Evolutionary conservation across 306 rosid genomes (phyloP).

Genomic region (Dalbergia cochinchinensis): DNA sequence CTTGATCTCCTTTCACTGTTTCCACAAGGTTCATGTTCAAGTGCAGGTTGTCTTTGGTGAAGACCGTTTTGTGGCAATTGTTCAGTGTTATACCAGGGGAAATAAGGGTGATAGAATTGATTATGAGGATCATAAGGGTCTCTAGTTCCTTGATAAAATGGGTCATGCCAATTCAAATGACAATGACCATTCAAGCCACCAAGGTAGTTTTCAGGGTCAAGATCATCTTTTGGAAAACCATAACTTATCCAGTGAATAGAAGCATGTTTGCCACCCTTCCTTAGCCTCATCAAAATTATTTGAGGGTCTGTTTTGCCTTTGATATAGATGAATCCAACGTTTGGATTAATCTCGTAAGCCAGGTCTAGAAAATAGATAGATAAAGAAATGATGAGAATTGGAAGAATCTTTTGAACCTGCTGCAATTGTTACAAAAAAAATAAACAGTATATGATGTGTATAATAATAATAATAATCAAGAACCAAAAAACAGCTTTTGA

Average conservation of each 20-base stretch:
- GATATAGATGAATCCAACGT: neutral
- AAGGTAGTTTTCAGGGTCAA: neutral
- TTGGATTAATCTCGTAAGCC: conserved; percentile 5
- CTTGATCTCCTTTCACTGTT: neutral
- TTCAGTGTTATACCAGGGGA: neutral
- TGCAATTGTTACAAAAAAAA: neutral
- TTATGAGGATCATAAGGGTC: neutral
- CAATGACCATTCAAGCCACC: too few relatives aligned
- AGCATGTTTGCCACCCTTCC: conserved; percentile 37
- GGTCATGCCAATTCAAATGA: conserved; percentile 5
- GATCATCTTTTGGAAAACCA: conserved; percentile 12
- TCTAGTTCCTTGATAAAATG: neutral
- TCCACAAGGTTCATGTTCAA: neutral
- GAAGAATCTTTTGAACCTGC: neutral
- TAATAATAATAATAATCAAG: neutral
- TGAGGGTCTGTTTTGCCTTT: conserved; percentile 40
- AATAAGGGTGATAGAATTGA: neutral
- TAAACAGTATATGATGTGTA: neutral
- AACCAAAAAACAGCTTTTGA: neutral
- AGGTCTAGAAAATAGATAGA: neutral
- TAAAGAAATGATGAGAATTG: neutral
- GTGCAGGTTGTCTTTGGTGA: neutral
- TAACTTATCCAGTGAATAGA: conserved; percentile 21
- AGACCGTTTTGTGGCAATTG: neutral
- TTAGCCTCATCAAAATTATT: conserved; percentile 6